These are phyloP conservation scores for Solanum stenotomum DNA, from an alignment of 257 asterid genomes.

Conservation along the genomic window DNA sequence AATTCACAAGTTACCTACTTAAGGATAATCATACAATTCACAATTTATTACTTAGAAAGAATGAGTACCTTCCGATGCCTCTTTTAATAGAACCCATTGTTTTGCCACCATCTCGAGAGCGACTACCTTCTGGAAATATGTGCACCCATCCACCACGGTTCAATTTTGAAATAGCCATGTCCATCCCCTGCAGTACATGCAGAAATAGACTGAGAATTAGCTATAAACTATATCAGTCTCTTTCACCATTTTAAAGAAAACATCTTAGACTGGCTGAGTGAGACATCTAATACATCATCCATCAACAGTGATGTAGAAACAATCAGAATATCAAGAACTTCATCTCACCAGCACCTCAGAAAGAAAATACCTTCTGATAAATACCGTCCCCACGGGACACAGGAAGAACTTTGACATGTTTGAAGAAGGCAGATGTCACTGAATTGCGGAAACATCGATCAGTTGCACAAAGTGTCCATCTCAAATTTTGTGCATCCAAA, in stretches of 20 bases:
- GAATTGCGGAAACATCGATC: slow-evolving; percentile 85
- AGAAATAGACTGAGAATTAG: background rate
- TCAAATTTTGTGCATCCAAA: slow-evolving; percentile 56
- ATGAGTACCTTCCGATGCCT: slow-evolving; percentile 70
- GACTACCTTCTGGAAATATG: slow-evolving; percentile 95
- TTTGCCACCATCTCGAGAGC: slow-evolving; percentile 89
- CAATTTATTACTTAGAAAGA: background rate
- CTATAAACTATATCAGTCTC: background rate
- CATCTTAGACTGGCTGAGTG: background rate
- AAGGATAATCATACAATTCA: background rate
- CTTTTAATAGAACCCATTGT: slow-evolving; percentile 67
- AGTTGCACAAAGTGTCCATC: slow-evolving; percentile 95
- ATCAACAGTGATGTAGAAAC: background rate
- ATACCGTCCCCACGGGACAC: slow-evolving; percentile 89
- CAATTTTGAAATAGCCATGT: slow-evolving; percentile 78
- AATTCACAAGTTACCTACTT: background rate
- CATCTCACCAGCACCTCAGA: background rate
- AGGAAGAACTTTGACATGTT: slow-evolving; percentile 75
- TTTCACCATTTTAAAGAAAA: background rate
- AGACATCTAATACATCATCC: background rate
- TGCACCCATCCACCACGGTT: slow-evolving; percentile 94
- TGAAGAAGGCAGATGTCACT: slow-evolving; percentile 76
- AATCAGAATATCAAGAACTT: background rate
- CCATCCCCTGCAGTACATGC: slow-evolving; percentile 61
- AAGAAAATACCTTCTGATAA: slow-evolving; percentile 62